These are phyloP conservation scores for Podila epigama DNA, from an alignment of 192 early-diverging fungal species.

Conservation along the genomic window DNA sequence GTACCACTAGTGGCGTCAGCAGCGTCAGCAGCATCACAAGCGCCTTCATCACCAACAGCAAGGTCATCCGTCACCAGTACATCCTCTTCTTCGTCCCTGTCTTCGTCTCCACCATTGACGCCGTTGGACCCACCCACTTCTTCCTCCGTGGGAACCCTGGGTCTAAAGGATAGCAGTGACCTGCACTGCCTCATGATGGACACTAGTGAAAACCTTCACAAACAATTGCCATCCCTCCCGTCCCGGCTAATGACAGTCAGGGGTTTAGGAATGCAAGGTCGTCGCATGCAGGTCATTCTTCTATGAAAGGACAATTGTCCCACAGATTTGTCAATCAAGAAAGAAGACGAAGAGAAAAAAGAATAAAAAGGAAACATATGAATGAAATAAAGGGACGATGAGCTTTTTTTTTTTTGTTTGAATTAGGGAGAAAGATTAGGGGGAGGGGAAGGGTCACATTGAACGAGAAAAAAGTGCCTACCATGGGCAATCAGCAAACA, in stretches of 20 bases:
- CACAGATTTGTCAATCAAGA: too few species aligned
- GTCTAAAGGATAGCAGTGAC: neutral
- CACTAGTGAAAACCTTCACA: neutral
- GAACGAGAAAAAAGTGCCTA: neutral
- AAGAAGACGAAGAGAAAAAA: too few species aligned
- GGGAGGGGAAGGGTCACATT: neutral
- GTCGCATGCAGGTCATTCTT: constrained; percentile 1
- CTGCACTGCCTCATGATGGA: neutral
- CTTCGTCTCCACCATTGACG: neutral
- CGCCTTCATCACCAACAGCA: neutral
- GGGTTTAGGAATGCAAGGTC: neutral
- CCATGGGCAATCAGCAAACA: too few species aligned
- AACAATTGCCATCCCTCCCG: too few species aligned
- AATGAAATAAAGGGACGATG: neutral
- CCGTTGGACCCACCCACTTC: neutral
- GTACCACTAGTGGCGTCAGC: too few species aligned
- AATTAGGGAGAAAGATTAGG: neutral
- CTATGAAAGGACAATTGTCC: too few species aligned
- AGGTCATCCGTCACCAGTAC: neutral
- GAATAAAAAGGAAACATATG: neutral
- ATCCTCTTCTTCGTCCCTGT: neutral
- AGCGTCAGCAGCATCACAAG: too few species aligned
- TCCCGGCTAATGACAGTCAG: neutral
- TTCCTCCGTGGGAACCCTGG: neutral
- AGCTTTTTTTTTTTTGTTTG: neutral